Conservation (phyloP, 2,329 filamentous ascomycete genomes). For the Sporothrix pallida region DNA sequence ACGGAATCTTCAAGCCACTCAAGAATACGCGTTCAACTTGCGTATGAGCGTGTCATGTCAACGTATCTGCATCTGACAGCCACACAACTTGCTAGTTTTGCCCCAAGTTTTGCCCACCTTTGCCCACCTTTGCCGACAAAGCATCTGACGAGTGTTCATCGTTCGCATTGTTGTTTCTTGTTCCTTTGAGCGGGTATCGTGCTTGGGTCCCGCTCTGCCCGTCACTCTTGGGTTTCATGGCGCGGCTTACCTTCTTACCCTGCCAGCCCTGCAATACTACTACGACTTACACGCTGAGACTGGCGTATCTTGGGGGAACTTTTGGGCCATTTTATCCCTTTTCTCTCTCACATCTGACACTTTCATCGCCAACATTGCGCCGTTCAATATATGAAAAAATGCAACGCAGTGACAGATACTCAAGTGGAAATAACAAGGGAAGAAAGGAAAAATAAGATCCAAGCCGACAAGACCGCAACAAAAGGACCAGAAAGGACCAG, state of each 20-base stretch:
- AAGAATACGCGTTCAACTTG: not conserved
- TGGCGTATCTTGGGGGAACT: no score
- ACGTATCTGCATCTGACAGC: no score
- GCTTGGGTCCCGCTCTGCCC: slow-evolving; percentile 7
- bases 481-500: not conserved
- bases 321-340: not conserved
- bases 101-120: no score
- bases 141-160: not conserved
- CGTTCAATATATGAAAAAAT: not conserved
- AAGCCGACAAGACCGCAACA: no score
- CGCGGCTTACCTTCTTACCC: slow-evolving; percentile 7
- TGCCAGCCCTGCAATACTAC: slow-evolving; percentile 5
- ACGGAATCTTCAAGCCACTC: no score
- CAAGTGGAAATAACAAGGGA: slow-evolving; percentile 8
- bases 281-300: slow-evolving; percentile 10
- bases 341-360: not conserved
- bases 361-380: slow-evolving; percentile 1
- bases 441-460: not conserved
- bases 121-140: no score
- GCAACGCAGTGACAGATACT: slow-evolving; percentile 16
- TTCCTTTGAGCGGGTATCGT: not conserved
- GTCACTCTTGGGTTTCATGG: slow-evolving; percentile 11
- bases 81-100: no score
- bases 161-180: not conserved
- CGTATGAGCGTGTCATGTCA: not conserved